Percentiles rank a stretch among this genome's conserved stretches.
These are phyloP conservation scores for Puccinia brachypodii DNA, from an alignment of 1,284 basidiomycete species.

Conservation along the genomic window DNA sequence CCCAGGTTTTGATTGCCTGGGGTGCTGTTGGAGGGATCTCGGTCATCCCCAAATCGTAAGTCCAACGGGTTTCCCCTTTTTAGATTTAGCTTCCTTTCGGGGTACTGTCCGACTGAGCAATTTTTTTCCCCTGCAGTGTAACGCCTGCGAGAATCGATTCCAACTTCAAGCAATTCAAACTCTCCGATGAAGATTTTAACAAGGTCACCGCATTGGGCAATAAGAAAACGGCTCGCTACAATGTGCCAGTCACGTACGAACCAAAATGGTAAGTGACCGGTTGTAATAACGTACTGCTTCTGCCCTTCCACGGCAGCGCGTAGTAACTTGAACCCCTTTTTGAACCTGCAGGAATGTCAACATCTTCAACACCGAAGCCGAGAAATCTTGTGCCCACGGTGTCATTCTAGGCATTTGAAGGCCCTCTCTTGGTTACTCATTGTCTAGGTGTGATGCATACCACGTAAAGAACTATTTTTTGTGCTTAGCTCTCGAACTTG, in stretches of 20 bases:
- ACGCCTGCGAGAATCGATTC: slow-evolving; percentile 55
- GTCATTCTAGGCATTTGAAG: not conserved
- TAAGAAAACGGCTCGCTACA: slow-evolving; percentile 34
- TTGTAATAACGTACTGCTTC: too few relatives aligned
- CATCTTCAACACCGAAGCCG: slow-evolving; percentile 42
- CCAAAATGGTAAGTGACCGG: slow-evolving; percentile 43
- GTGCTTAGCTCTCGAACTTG: not conserved
- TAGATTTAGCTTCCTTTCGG: not conserved
- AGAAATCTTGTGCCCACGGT: slow-evolving; percentile 31
- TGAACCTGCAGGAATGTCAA: slow-evolving; percentile 38
- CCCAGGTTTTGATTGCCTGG: slow-evolving; percentile 57
- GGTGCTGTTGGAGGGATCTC: slow-evolving; percentile 51
- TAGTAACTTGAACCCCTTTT: too few relatives aligned
- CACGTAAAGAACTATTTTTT: not conserved
- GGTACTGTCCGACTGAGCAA: not conserved
- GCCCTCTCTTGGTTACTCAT: not conserved
- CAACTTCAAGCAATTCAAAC: slow-evolving; percentile 56
- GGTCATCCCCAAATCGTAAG: slow-evolving; percentile 55
- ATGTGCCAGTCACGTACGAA: slow-evolving; percentile 43
- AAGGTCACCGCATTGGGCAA: slow-evolving; percentile 22
- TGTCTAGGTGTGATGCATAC: not conserved
- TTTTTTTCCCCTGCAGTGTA: slow-evolving; percentile 49
- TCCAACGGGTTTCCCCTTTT: not conserved
- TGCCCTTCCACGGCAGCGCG: too few relatives aligned
- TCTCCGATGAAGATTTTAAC: slow-evolving; percentile 55